Conservation (phyloP, 2,329 filamentous ascomycete species). For the Monilinia fructigena region DNA sequence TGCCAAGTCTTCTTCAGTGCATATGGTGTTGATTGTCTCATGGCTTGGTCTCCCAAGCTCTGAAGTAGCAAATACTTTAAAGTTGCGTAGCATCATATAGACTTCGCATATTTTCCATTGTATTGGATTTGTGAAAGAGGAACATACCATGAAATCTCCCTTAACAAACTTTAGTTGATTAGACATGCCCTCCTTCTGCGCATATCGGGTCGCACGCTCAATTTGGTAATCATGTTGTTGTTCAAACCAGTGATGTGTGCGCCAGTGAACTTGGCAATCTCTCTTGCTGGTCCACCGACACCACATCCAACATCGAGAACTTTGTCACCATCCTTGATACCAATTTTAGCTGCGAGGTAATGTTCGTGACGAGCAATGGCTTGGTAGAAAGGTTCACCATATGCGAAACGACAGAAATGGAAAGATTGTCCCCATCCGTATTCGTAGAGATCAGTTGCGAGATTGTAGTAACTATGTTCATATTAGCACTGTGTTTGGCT, state of each 20-base stretch:
- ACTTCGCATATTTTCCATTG: not conserved
- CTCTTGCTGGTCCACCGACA: constrained; percentile 89
- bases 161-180: constrained; percentile 84
- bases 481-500: constrained; percentile 25
- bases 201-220: constrained; percentile 84
- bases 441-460: constrained; percentile 95
- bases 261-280: constrained; percentile 94
- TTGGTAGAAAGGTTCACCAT: constrained; percentile 82
- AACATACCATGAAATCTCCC: constrained; percentile 85
- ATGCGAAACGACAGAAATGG: constrained; percentile 93
- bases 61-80: constrained; percentile 17
- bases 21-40: constrained; percentile 16
- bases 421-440: constrained; percentile 96
- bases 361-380: constrained; percentile 96
- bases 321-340: constrained; percentile 80
- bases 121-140: not conserved
- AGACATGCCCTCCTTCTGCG: constrained; percentile 74
- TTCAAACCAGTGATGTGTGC: constrained; percentile 88
- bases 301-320: constrained; percentile 96
- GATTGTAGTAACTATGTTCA: constrained; percentile 79
- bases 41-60: constrained; percentile 13
- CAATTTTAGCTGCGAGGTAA: constrained; percentile 89
- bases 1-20: not conserved
- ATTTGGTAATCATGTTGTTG: constrained; percentile 99
- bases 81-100: constrained; percentile 14